A percentile compares a stretch with the other conserved stretches of the same genome.
Conservation (phyloP, 2,329 filamentous ascomycete genomes). For the Verticillium longisporum region DNA sequence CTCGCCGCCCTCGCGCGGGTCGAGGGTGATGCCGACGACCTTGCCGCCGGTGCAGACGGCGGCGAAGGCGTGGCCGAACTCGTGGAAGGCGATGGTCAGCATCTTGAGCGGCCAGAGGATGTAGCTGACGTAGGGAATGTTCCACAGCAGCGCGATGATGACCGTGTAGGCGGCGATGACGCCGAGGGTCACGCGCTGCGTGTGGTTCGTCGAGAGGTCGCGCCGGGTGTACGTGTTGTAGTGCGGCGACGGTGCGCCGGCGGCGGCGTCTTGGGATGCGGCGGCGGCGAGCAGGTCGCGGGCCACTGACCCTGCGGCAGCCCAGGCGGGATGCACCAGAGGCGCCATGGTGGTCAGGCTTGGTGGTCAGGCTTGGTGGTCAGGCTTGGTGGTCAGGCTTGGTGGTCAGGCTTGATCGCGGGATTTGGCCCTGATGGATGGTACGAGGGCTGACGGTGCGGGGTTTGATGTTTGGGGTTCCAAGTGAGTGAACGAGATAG, state of each 20-base stretch:
- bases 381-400: background rate
- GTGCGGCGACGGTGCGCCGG: background rate
- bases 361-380: background rate
- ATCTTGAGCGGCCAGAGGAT: constrained; percentile 81
- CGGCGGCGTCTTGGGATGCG: background rate
- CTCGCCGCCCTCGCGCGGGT: constrained; percentile 70
- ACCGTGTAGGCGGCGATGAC: constrained; percentile 64
- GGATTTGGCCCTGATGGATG: too few species aligned
- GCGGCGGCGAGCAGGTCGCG: background rate
- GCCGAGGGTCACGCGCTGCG: constrained; percentile 64
- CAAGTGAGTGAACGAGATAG: background rate
- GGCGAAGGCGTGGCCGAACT: constrained; percentile 69
- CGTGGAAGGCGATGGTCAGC: constrained; percentile 79
- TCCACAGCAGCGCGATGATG: constrained; percentile 71
- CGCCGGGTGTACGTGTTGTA: constrained; percentile 34
- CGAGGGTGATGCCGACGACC: constrained; percentile 68
- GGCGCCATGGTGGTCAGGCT: background rate
- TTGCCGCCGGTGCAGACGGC: constrained; percentile 65
- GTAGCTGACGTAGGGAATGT: constrained; percentile 68
- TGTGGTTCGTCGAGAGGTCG: constrained; percentile 51
- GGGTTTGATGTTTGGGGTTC: background rate
- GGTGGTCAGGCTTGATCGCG: too few species aligned
- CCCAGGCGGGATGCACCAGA: background rate
- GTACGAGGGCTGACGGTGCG: too few species aligned
- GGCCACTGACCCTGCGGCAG: background rate